Evolutionary conservation across 768 basidiomycete genomes (phyloP), one percentile per base, ranked within the genome.

Genomic region (Pleurotus platypus): DNA sequence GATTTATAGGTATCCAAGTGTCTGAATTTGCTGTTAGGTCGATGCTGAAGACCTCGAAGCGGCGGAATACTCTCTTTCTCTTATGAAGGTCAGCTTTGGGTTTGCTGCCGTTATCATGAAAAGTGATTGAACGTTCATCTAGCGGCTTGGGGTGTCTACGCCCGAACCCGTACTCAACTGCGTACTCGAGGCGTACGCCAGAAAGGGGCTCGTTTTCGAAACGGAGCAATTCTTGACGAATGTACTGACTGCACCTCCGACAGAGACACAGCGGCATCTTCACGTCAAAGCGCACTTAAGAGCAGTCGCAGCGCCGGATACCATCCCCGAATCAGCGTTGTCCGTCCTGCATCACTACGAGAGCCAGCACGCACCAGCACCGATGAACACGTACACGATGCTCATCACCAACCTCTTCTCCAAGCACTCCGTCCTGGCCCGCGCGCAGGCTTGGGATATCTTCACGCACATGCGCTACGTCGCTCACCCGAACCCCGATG

Each of bases 391-490:
- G 0, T 97, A 98, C 70, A 85, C 84, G 7, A 75, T 82, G 18
- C 71, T 87, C 47, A 88, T 96, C 58, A 73, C 75, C 4, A 69
- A 77, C 46, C 85, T 86, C 35, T 82, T 82, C 62, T 75, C 75
- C 43, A 73, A 75, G 24, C 75, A 73, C 6, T 78, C 75, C 26
- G 73, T 82, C 3, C 63, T 78, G 1, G 82, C 82, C 2, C 82
- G 81, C 30, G 89, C 90, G 0, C 87, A 92, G 59, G 95, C 91
- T 2, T 97, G 93, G 92, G 92, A 98, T 66, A 81, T 98, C 40
- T 98, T 92, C 69, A 77, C 90, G 2, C 96, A 99, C 70, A 95
- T 97, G 91, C 91, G 96, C 46, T 94, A 97, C 59, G 90, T 92
- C 12, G 92, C 96, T 1, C 94, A 98, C 67, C 86, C 93, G 0